phyloP scores from a whole-genome alignment of 176 grass and related monocot genomes.

The Triticum aestivum region IWGSC_CS_RefSeq_v2.1 NC_057802.1:354327758-354328257 shows the following conservation, averaged over 20 bases:
- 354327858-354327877: constrained; percentile 45
- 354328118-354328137: constrained; percentile 66
- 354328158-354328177: constrained; percentile 97
- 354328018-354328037: constrained; percentile 20
- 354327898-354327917: constrained; percentile 33
- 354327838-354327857: constrained; percentile 32
- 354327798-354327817: constrained; percentile 16
- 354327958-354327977: constrained; percentile 45
- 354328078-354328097: constrained; percentile 46
- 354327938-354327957: constrained; percentile 38
- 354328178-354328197: constrained; percentile 97
- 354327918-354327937: constrained; percentile 37
- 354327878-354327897: constrained; percentile 31
- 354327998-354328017: constrained; percentile 19
- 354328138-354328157: constrained; percentile 92
- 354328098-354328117: constrained; percentile 89
- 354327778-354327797: constrained; percentile 33
- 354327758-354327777: constrained; percentile 53
- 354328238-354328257: constrained; percentile 94
- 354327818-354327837: constrained; percentile 34
- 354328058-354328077: constrained; percentile 15
- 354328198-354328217: constrained; percentile 87
- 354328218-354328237: constrained; percentile 96
- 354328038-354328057: constrained; percentile 38
- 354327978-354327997: constrained; percentile 24